phyloP scores from a whole-genome alignment of 2,329 filamentous ascomycete genomes.

The Keithomyces neogunnii region DNA sequence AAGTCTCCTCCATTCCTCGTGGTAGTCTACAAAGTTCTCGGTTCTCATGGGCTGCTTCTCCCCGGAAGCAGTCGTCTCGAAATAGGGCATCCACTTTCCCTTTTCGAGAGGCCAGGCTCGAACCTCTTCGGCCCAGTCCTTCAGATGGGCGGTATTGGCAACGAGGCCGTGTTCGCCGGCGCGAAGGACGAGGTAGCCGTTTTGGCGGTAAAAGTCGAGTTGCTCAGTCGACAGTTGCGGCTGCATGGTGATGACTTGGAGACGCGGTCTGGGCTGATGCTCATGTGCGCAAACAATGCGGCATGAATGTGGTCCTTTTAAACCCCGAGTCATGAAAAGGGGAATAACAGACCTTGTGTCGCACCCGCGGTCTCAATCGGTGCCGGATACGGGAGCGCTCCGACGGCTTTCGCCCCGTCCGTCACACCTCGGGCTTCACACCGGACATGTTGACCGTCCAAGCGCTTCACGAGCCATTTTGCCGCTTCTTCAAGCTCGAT shows the following conservation, averaged over 20 bases:
- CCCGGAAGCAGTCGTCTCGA: constrained; percentile 1
- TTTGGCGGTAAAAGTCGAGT: constrained; percentile 1
- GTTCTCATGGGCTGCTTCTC: constrained; percentile 2
- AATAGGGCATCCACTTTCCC: constrained; percentile 5
- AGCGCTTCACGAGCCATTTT: no score
- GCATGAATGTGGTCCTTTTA: no score
- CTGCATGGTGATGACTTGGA: not conserved
- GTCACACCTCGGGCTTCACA: no score
- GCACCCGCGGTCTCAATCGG: no score
- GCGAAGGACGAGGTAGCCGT: constrained; percentile 5
- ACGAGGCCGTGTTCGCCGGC: not conserved
- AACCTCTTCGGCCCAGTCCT: constrained; percentile 2
- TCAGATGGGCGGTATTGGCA: constrained; percentile 1
- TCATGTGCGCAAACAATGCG: no score
- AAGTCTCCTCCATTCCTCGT: constrained; percentile 1
- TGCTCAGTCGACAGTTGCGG: not conserved
- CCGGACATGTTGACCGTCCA: no score
- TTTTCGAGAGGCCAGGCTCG: constrained; percentile 4
- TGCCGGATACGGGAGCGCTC: no score
- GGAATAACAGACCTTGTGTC: no score
- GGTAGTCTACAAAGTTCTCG: constrained; percentile 4
- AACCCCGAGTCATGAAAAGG: no score
- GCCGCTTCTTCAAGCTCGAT: no score
- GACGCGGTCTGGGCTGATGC: no score
- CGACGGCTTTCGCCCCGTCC: no score